Percentiles rank a stretch among this genome's conserved stretches.
Evolutionary conservation across 2,329 filamentous ascomycete species (phyloP).

Genomic region (Trichoderma harzianum): DNA sequence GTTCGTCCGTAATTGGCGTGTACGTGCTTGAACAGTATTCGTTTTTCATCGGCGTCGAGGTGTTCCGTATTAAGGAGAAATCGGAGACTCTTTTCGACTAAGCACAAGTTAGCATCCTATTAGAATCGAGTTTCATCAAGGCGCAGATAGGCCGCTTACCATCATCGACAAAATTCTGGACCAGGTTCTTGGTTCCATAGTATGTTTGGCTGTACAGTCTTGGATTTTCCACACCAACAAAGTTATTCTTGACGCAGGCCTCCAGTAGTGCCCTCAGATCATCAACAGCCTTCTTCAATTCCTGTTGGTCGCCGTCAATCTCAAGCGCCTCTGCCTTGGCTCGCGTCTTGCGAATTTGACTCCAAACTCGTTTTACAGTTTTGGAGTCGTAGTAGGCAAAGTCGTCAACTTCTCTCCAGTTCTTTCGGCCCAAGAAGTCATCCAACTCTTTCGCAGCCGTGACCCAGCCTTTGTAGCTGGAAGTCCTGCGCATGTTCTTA

Average conservation of each 20-base stretch:
- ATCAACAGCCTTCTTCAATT: slow-evolving; percentile 56
- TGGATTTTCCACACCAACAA: slow-evolving; percentile 90
- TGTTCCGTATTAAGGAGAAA: slow-evolving; percentile 67
- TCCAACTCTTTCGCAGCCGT: slow-evolving; percentile 76
- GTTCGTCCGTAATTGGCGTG: slow-evolving; percentile 90
- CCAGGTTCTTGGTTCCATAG: slow-evolving; percentile 91
- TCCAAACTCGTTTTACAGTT: slow-evolving; percentile 73
- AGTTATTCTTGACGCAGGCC: slow-evolving; percentile 96
- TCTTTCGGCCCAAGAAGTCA: slow-evolving; percentile 71
- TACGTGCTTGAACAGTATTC: slow-evolving; percentile 79
- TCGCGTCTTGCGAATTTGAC: slow-evolving; percentile 67
- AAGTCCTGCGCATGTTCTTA: slow-evolving; percentile 65
- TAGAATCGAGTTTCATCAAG: too few relatives aligned
- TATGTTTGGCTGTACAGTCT: slow-evolving; percentile 97
- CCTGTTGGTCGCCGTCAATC: slow-evolving; percentile 36
- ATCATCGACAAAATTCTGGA: slow-evolving; percentile 88
- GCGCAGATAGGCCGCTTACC: slow-evolving; percentile 38
- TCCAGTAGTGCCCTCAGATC: slow-evolving; percentile 77
- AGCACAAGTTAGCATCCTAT: not conserved
- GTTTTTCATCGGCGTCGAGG: slow-evolving; percentile 70
- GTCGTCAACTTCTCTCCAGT: slow-evolving; percentile 74
- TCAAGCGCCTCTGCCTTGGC: slow-evolving; percentile 55
- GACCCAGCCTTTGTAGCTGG: slow-evolving; percentile 81
- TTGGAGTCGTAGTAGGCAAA: slow-evolving; percentile 85
- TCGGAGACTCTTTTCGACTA: slow-evolving; percentile 63